Conservation (phyloP, 2,329 filamentous ascomycete species). For the Nemania sp. region DNA sequence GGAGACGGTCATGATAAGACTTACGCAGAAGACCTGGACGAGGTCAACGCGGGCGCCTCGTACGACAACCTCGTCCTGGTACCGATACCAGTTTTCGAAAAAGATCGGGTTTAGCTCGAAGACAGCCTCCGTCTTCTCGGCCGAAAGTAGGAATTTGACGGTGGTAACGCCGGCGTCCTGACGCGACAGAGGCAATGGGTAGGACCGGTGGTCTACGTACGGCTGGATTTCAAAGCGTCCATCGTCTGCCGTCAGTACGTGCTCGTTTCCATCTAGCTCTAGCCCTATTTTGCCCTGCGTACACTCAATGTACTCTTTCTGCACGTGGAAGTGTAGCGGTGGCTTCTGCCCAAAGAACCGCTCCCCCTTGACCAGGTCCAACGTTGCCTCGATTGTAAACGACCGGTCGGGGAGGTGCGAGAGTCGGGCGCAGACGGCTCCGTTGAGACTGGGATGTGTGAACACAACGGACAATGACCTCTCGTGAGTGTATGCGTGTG, state of each 20-base stretch:
- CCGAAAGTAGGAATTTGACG: constrained; percentile 19
- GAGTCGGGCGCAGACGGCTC: constrained; percentile 14
- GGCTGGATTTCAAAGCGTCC: background rate
- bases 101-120: constrained; percentile 17
- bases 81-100: constrained; percentile 33
- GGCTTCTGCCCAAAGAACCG: constrained; percentile 21
- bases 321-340: constrained; percentile 28
- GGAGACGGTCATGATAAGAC: background rate
- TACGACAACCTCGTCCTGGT: constrained; percentile 23
- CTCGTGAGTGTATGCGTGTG: too few species aligned
- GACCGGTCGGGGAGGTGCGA: constrained; percentile 10
- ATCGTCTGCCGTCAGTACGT: constrained; percentile 4
- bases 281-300: constrained; percentile 9
- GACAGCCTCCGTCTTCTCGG: background rate
- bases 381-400: constrained; percentile 19
- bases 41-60: background rate
- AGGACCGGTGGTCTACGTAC: constrained; percentile 14
- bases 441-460: constrained; percentile 17
- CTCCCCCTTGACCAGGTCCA: constrained; percentile 13
- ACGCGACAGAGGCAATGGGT: background rate
- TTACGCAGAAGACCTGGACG: constrained; percentile 26
- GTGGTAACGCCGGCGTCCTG: background rate
- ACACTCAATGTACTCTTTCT: constrained; percentile 26
- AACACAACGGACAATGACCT: too few species aligned
- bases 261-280: constrained; percentile 22